Conservation (phyloP, 176 grass and related monocot species). For the Bonia amplexicaulis region DNA sequence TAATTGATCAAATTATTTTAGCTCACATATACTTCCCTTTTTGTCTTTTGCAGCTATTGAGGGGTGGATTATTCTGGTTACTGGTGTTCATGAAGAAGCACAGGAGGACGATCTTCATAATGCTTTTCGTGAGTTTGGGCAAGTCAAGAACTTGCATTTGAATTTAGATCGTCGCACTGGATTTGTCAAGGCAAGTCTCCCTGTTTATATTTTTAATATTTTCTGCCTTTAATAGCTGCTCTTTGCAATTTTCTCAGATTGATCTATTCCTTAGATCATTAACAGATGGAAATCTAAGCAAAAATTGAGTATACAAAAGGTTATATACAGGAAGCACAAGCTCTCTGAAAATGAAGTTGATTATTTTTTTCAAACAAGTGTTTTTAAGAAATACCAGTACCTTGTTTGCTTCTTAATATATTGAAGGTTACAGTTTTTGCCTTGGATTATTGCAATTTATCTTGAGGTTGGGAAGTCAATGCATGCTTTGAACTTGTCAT, state of each 20-base stretch:
- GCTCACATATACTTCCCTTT: background rate
- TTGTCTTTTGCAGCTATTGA: constrained; percentile 43
- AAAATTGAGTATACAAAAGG: background rate
- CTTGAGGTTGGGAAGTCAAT: background rate
- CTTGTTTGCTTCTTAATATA: background rate
- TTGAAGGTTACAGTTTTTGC: background rate
- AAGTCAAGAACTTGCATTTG: constrained; percentile 65
- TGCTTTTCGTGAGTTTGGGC: constrained; percentile 59
- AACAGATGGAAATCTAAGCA: background rate
- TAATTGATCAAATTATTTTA: background rate
- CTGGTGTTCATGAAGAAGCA: constrained; percentile 62
- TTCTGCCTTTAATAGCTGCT: background rate
- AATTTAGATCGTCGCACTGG: constrained; percentile 64
- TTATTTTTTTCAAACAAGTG: background rate
- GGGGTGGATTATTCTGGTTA: constrained; percentile 60
- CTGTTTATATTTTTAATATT: background rate
- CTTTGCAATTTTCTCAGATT: background rate
- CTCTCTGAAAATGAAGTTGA: background rate
- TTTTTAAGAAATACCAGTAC: background rate
- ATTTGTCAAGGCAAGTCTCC: constrained; percentile 46
- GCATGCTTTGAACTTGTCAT: background rate
- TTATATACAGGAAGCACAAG: background rate
- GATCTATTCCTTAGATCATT: background rate
- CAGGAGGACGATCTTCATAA: constrained; percentile 67
- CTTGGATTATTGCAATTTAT: background rate